Evolutionary conservation across 805 yeast species (phyloP).

Genomic region (Schwanniomyces sp.): DNA sequence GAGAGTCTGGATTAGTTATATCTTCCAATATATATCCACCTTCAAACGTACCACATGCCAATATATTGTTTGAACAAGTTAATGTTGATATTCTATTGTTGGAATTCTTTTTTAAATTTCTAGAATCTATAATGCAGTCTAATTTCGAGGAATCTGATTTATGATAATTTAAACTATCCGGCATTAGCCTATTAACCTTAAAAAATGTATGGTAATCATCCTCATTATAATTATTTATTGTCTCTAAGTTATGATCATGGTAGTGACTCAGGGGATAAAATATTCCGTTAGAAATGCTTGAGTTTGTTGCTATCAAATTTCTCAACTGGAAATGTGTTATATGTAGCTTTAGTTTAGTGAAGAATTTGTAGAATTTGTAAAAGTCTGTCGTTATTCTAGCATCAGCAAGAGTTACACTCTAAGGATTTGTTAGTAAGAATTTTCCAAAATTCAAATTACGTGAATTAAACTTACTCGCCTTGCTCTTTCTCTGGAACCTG

Average conservation of each 20-base stretch:
- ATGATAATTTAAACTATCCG: slow-evolving; percentile 17
- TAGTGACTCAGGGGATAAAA: slow-evolving; percentile 38
- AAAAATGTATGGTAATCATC: slow-evolving; percentile 32
- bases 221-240: slow-evolving; percentile 21
- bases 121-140: slow-evolving; percentile 40
- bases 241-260: slow-evolving; percentile 29
- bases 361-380: slow-evolving; percentile 38
- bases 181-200: slow-evolving; percentile 33
- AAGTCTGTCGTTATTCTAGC: slow-evolving; percentile 31
- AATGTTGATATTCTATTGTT: slow-evolving; percentile 49
- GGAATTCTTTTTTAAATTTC: slow-evolving; percentile 22
- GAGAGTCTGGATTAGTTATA: slow-evolving; percentile 20
- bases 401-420: slow-evolving; percentile 18
- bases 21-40: slow-evolving; percentile 48
- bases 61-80: slow-evolving; percentile 38
- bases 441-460: neutral
- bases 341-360: slow-evolving; percentile 45
- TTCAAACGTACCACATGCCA: slow-evolving; percentile 55
- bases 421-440: slow-evolving; percentile 18
- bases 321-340: slow-evolving; percentile 60
- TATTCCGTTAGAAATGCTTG: slow-evolving; percentile 32
- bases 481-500: slow-evolving; percentile 33
- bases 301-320: slow-evolving; percentile 45
- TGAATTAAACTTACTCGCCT: slow-evolving; percentile 26
- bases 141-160: slow-evolving; percentile 24